Base-by-base conservation (phyloP, 2,329 filamentous ascomycete species). In the Fusarium penzigii region DNA sequence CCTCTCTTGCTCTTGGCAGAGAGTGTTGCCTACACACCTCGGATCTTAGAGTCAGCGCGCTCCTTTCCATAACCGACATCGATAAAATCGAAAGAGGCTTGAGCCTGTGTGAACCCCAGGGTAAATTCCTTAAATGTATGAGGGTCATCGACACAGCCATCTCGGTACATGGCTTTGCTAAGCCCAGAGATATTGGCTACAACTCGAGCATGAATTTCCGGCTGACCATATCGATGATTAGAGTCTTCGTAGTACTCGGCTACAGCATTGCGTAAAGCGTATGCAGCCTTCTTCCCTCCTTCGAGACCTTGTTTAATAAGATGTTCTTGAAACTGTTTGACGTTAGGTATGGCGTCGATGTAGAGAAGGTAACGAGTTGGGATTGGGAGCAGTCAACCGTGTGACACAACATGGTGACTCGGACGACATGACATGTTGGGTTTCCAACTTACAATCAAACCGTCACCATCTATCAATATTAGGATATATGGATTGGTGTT, bases 381-480 rank as follows among this genome's bases (percentile, higher is more conserved):
- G 8, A 41, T 10, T 25, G 14, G 39, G 8, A 41, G 14, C 20
- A 43, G 47, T 7, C 20, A 25, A 25, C 20, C 20, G 20, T 5
- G 20, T 25, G 20, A 7, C 20, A 25, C 32, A 44, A 16, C 39
- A 17, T 14, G 14, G 17, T 14, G n/a, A 16, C n/a, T 16, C 20
- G 20, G 7, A 25, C 20, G 29, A 3, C 12, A 34, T 13, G 16
- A 16, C 41, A 9, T 29, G 38, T 45, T 17, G 48, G 40, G 50
- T 41, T 46, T 38, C 17, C 17, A 46, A 63, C 64, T 48, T 61
- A 86, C 84, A 67, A 86, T 72, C 52, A 86, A 75, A 42, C 82
- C 81, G 66, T 88, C 80, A 38, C 84, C 85, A 65, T 87, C 85
- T 59, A 88, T 79, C 58, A 86, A 65, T 39, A 85, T 76, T 57